Percentiles rank a stretch among this genome's conserved stretches.
phyloP scores from a whole-genome alignment of 2,329 filamentous ascomycete species.

The Ophiostoma montium region DNA sequence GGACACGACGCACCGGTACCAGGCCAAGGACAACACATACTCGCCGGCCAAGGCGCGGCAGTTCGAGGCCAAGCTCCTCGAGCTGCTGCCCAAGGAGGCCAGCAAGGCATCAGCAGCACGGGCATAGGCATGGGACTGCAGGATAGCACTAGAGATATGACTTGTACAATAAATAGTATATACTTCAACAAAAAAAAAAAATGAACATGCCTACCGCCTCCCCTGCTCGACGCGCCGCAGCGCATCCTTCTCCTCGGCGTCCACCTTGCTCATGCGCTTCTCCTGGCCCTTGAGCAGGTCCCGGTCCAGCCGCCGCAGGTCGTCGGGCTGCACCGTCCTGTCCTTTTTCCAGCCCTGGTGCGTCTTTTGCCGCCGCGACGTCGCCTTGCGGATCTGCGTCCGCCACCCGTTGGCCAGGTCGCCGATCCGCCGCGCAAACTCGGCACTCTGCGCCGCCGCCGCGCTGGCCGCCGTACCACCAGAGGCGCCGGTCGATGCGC shows the following conservation, averaged over 20 bases:
- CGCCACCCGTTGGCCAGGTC: slow-evolving; percentile 36
- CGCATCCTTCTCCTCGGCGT: slow-evolving; percentile 34
- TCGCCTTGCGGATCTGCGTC: slow-evolving; percentile 27
- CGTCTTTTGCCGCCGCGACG: slow-evolving; percentile 29
- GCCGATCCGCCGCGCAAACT: slow-evolving; percentile 28
- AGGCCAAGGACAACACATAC: slow-evolving; percentile 21
- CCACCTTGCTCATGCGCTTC: slow-evolving; percentile 37
- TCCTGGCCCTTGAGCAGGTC: slow-evolving; percentile 38
- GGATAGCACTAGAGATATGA: no score
- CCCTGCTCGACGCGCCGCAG: slow-evolving; percentile 24
- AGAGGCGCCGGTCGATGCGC: neutral
- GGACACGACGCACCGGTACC: slow-evolving; percentile 23
- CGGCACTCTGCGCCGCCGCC: no score
- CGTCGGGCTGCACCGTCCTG: slow-evolving; percentile 29
- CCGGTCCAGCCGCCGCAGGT: slow-evolving; percentile 25
- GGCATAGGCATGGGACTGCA: neutral
- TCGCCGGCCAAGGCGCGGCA: slow-evolving; percentile 24
- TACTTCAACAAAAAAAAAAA: neutral
- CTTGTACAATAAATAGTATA: neutral
- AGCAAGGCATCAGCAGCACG: neutral
- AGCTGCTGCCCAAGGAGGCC: slow-evolving; percentile 15
- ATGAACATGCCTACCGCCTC: neutral
- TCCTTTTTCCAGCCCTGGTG: slow-evolving; percentile 36
- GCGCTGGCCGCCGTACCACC: neutral
- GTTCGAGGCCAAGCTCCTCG: slow-evolving; percentile 20